Evolutionary conservation across 2,329 filamentous ascomycete genomes (phyloP).

Genomic region (Chaetomiaceae sp.): DNA sequence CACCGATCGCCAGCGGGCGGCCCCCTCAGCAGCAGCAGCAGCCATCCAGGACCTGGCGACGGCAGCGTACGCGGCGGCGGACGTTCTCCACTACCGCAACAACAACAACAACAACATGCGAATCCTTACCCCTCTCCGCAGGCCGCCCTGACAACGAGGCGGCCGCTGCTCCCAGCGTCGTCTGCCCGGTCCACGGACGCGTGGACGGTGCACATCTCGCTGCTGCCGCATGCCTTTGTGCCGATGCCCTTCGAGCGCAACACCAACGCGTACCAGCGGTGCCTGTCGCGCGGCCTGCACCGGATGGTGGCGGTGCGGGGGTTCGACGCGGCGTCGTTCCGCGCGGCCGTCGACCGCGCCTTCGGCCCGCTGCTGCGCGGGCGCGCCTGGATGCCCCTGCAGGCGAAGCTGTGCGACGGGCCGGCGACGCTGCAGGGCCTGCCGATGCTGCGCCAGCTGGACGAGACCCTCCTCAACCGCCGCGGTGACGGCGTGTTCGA

Average conservation of each 20-base stretch:
- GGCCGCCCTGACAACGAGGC: no score
- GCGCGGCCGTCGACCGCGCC: constrained; percentile 40
- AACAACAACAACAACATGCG: no score
- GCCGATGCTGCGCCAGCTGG: constrained; percentile 53
- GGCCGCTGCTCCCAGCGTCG: constrained; percentile 11
- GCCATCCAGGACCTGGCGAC: constrained; percentile 16
- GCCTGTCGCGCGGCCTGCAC: constrained; percentile 53
- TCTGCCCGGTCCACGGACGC: constrained; percentile 28
- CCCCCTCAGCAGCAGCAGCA: constrained; percentile 15
- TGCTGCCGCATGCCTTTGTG: constrained; percentile 47
- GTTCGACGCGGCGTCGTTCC: constrained; percentile 43
- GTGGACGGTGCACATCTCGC: constrained; percentile 56
- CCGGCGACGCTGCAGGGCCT: constrained; percentile 47
- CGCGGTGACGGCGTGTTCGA: constrained; percentile 33
- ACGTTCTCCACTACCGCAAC: not conserved
- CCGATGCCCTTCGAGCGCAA: constrained; percentile 58
- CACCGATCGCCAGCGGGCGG: constrained; percentile 18
- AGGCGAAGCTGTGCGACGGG: constrained; percentile 53
- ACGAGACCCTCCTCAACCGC: constrained; percentile 21
- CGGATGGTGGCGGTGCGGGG: constrained; percentile 50
- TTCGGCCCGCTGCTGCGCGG: constrained; percentile 46
- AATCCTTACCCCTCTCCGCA: no score
- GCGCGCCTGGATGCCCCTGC: constrained; percentile 51
- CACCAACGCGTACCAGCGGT: constrained; percentile 55
- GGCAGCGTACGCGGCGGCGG: constrained; percentile 16